Base-by-base conservation (phyloP, 1,139 yeast species). In the Saccharomycopsis crataegensis region DNA sequence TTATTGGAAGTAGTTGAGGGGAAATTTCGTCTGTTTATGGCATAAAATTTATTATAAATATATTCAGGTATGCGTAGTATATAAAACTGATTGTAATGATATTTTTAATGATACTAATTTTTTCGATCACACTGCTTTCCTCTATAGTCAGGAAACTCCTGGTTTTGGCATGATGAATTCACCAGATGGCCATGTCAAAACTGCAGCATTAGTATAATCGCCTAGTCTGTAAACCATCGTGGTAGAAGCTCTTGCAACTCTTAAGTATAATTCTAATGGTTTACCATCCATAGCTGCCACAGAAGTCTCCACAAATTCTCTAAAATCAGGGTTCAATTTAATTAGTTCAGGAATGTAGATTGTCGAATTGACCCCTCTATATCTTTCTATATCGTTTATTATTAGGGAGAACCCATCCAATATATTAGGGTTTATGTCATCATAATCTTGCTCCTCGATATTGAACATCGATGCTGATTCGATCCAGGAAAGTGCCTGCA, bases 311-410 rank as follows among this genome's bases (percentile, higher is more conserved):
- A 70, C 53, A 58, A 72, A 60, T 7, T 61, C 51, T 0, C 62
- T 59, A 17, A 74, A 65, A 14, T 64, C 65, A 1, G 64, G 58
- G 47, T 78, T 71, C 16, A 62, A 62, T 0, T 59, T 52, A n/a
- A 79, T 61, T 33, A 83, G 57, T 4, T 64, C 59, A 9, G 66
- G 70, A 38, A 83, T 59, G 59, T 77, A 72, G 5, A 82, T 61
- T 1, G 70, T 64, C 1, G 70, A 66, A n/a, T 71, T 63, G 6
- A 67, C 64, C 3, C 88, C 96, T 3, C 83, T 78, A 62, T 76
- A 86, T 43, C 82, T 70, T 65, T 89, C 96, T n/a, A 89, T 71
- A 62, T 90, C 96, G 62, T 90, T 87, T 43, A 90, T 70, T 49
- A 89, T 67, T 46, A 89, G 65, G 1, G 96, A 84, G 54, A 76